Percentiles rank a stretch among this genome's conserved stretches.
phyloP scores from a whole-genome alignment of 2,329 filamentous ascomycete species.

The Pseudogymnoascus sp. region DNA sequence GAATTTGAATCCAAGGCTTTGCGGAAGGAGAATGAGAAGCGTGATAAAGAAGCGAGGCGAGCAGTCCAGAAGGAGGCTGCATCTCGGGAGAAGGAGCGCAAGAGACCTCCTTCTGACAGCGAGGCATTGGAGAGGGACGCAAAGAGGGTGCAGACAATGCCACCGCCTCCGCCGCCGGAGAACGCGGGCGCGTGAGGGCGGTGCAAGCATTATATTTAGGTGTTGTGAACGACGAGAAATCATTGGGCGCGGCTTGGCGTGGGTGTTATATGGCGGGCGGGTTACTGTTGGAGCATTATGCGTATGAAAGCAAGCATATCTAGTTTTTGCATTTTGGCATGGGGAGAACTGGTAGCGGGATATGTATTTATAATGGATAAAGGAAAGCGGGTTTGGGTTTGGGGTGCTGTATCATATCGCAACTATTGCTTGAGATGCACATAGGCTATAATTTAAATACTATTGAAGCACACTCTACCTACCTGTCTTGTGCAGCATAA shows the following conservation, averaged over 20 bases:
- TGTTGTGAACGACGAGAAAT: background rate
- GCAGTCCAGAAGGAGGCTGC: conserved; percentile 25
- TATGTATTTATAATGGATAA: background rate
- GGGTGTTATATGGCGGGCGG: background rate
- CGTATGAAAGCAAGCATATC: background rate
- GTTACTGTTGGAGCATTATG: background rate
- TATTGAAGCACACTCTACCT: background rate
- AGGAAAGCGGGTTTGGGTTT: background rate
- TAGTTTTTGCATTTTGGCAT: background rate
- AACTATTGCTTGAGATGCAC: background rate
- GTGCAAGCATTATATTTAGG: conserved; percentile 1
- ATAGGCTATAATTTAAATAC: background rate
- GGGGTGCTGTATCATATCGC: background rate
- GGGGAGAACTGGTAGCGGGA: background rate
- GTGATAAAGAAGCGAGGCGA: conserved; percentile 37
- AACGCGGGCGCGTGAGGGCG: background rate
- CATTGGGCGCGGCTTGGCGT: background rate
- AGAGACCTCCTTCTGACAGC: conserved; percentile 22
- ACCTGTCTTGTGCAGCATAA: background rate
- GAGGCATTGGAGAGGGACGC: conserved; percentile 22
- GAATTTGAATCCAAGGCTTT: conserved; percentile 97
- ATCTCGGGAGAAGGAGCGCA: conserved; percentile 21
- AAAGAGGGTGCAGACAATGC: conserved; percentile 20
- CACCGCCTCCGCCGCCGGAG: background rate
- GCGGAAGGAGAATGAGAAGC: conserved; percentile 76